Evolutionary conservation across 345 rosid genomes (phyloP).

Genomic region (Clausena lansium): DNA sequence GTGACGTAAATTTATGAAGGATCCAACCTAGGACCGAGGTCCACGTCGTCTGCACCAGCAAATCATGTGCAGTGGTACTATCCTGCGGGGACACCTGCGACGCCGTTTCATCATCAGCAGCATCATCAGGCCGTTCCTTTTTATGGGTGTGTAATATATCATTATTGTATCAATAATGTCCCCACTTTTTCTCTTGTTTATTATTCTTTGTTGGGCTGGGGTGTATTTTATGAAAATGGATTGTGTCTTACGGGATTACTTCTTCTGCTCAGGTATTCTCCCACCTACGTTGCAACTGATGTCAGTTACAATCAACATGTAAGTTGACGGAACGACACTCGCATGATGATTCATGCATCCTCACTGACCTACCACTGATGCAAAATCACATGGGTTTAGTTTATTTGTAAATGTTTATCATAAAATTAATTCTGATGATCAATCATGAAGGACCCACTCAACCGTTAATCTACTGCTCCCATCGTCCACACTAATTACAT

Average conservation of each 20-base stretch:
- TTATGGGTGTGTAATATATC: constrained; percentile 55
- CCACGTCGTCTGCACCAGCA: constrained; percentile 49
- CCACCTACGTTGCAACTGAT: constrained; percentile 62
- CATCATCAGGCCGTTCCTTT: constrained; percentile 73
- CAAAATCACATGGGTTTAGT: background rate
- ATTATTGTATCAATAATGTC: too few relatives aligned
- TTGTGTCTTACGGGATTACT: background rate
- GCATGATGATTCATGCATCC: background rate
- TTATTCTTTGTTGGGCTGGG: background rate
- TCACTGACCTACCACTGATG: background rate
- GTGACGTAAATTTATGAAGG: constrained; percentile 37
- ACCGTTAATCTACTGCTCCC: background rate
- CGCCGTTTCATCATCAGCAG: constrained; percentile 55
- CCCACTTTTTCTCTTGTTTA: background rate
- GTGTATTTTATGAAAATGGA: constrained; percentile 2
- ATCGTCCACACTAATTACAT: background rate
- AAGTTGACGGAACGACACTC: constrained; percentile 19
- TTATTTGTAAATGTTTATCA: background rate
- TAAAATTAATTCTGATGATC: background rate
- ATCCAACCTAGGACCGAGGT: constrained; percentile 51
- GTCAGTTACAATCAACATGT: constrained; percentile 64
- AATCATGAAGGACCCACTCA: background rate
- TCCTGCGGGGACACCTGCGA: constrained; percentile 48
- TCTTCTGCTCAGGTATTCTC: constrained; percentile 51
- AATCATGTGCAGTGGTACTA: constrained; percentile 86